Evolutionary conservation across 805 yeast genomes (phyloP), one percentile per base, ranked within the genome.

Genomic region (Wickerhamomyces queroliae): DNA sequence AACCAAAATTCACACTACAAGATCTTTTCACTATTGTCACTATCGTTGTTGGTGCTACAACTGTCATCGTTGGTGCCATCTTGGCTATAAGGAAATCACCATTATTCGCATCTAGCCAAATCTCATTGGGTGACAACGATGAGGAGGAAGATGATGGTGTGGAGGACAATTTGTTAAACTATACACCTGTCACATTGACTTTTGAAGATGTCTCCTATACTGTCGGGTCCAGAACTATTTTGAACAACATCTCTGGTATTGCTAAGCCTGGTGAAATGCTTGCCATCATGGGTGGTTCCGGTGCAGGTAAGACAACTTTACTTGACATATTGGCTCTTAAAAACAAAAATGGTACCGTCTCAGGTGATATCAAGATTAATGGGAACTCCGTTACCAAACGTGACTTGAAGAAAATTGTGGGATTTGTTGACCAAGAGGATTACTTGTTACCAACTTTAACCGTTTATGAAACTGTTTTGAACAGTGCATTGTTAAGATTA

Each of bases 281-380:
- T 57, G 98, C 99, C 1, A 88, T 93, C 31, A 87, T 93, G 95
- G 99, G 99, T 33, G 97, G 97, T 1, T 90, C 97, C 0, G 99
- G 99, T 36, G 98, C 99, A 12, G 99, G 99, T 38, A 93, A 93
- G 58, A 91, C 99, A 1, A 91, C 99, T 0, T 64, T 93, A 32
- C 66, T 93, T 37, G 99, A 93, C 56, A 89, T 93, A 43, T 66
- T 93, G 40, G 98, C 98, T 0, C 84, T 82, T 35, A 93, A 91
- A 56, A 76, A 80, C 55, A 93, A 91, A 55, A 72, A 80, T 25
- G 99, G 99, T 2, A 45, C 48, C 1, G 71, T 78, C 9, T 49
- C 66, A 1, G 97, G 96, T n/a, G 56, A 65, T 2, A 75, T 91
- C 11, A 76, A 70, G 49, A 76, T 89, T 18, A 93, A 93, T 59